Evolutionary conservation across 2,329 filamentous ascomycete species (phyloP).

Genomic region (Paraphoma sp.): DNA sequence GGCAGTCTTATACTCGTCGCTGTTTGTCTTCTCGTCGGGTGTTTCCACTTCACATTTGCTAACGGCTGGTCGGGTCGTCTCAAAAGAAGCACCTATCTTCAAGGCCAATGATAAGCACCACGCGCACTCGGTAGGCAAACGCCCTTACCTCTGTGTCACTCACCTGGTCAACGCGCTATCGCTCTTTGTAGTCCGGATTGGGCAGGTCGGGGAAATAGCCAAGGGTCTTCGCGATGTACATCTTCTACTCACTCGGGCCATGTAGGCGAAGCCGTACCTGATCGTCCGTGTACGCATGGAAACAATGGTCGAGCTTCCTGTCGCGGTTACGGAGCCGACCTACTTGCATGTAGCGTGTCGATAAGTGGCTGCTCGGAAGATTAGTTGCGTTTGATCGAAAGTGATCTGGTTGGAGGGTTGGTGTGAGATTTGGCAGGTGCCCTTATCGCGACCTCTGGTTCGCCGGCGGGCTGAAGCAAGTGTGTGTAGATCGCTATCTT

Average conservation of each 20-base stretch:
- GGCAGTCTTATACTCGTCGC: conserved; percentile 23
- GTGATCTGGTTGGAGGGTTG: conserved; percentile 10
- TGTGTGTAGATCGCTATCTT: conserved; percentile 24
- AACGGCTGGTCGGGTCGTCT: background rate
- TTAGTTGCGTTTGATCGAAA: conserved; percentile 23
- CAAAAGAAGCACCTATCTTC: conserved; percentile 4
- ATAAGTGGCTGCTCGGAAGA: conserved; percentile 24
- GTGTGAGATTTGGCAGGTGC: conserved; percentile 26
- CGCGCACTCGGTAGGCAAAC: conserved; percentile 15
- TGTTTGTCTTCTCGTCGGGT: background rate
- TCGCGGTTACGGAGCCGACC: conserved; percentile 34
- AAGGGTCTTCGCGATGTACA: conserved; percentile 22
- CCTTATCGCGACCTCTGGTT: conserved; percentile 39
- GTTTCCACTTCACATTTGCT: background rate
- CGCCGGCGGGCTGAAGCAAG: conserved; percentile 19
- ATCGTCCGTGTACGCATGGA: conserved; percentile 17
- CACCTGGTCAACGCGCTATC: conserved; percentile 17
- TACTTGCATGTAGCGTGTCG: conserved; percentile 22
- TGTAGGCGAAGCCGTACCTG: conserved; percentile 26
- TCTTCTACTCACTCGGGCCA: conserved; percentile 19
- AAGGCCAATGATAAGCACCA: conserved; percentile 40
- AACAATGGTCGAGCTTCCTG: conserved; percentile 33
- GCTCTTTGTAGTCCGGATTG: conserved; percentile 25
- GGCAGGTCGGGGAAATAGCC: conserved; percentile 34
- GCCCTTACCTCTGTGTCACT: conserved; percentile 17